Base-by-base conservation (phyloP, 2,329 filamentous ascomycete species). In the Stachybotrys echinatus region DNA sequence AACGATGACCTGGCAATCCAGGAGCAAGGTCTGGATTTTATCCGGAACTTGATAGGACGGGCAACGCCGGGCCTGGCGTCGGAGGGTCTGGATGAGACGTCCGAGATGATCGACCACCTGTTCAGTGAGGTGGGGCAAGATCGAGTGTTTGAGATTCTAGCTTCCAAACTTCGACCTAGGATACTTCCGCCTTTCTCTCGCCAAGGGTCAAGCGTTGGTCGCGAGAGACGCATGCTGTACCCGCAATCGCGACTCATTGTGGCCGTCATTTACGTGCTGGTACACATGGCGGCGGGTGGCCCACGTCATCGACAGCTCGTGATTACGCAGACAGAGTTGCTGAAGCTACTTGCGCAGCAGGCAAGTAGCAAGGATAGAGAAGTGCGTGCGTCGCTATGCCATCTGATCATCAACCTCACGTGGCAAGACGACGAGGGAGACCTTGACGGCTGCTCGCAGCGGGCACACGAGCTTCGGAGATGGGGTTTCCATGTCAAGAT, bases 11-110 rank as follows among this genome's bases (percentile, higher is more conserved):
- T 92, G 37, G 85, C 85, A 2, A 88, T 96, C 23, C 92, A 97
- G 68, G 90, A 96, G 64, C 92, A 97, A 68, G 89, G 87, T 0
- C 80, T 97, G 18, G 87, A 95, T 59, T 87, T 97, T 58, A 83
- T 99, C 54, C 82, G 92, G 49, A 99, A 99, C 66, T 75, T 97
- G 27, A 88, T 96, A 56, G 87, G 86, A 50, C 82, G 85, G 46
- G 65, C 69, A 7, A 66, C 68, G 14, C 52, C 73, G 67, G 58
- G 81, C 67, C 57, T 76, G 70, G 57, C 74, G 66, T 53, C 82
- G 73, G 69, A 80, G 17, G 68, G 69, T 14, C 65, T 72, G 6
- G 65, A 67, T 47, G 79, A 80, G 51, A 80, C 78, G 23, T 74
- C 79, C 3, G 80, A 84, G 49, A 92, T 96, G 83, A 90, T 96